Evolutionary conservation across 441 rosid species (phyloP).

Genomic region (Raphanus hybrid): DNA sequence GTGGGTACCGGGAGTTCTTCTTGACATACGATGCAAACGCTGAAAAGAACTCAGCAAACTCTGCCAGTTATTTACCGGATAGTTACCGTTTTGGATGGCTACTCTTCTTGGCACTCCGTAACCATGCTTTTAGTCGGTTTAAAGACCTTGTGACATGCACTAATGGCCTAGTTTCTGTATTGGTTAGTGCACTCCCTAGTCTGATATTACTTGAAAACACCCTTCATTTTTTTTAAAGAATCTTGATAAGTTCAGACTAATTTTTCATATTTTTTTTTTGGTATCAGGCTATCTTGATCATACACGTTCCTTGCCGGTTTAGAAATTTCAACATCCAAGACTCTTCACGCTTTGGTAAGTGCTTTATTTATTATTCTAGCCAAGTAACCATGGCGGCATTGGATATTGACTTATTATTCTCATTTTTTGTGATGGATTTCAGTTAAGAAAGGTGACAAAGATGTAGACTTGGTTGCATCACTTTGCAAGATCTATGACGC

Average conservation of each 20-base stretch:
- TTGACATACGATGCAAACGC: constrained; percentile 52
- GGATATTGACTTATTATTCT: constrained; percentile 5
- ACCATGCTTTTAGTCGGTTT: constrained; percentile 79
- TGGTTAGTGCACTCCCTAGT: constrained; percentile 64
- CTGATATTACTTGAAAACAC: background rate
- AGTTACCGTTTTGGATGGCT: constrained; percentile 95
- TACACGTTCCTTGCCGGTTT: constrained; percentile 78
- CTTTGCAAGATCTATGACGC: constrained; percentile 83
- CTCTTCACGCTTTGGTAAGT: constrained; percentile 75
- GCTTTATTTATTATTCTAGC: constrained; percentile 25
- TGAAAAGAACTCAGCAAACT: constrained; percentile 53
- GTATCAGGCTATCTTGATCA: constrained; percentile 81
- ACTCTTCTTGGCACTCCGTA: constrained; percentile 89
- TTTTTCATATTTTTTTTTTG: constrained; percentile 18
- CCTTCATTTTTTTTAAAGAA: background rate
- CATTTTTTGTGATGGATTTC: constrained; percentile 40
- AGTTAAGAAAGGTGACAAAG: constrained; percentile 79
- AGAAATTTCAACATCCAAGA: constrained; percentile 73
- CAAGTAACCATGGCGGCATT: background rate
- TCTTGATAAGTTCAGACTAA: constrained; percentile 17
- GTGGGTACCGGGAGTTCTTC: constrained; percentile 79
- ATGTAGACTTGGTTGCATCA: constrained; percentile 81
- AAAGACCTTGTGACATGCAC: constrained; percentile 89
- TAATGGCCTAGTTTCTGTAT: constrained; percentile 82
- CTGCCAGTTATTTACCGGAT: constrained; percentile 50